Evolutionary conservation across 108 stramenopile species (phyloP).

Genomic region (Pseudonitzschia multistriata): DNA sequence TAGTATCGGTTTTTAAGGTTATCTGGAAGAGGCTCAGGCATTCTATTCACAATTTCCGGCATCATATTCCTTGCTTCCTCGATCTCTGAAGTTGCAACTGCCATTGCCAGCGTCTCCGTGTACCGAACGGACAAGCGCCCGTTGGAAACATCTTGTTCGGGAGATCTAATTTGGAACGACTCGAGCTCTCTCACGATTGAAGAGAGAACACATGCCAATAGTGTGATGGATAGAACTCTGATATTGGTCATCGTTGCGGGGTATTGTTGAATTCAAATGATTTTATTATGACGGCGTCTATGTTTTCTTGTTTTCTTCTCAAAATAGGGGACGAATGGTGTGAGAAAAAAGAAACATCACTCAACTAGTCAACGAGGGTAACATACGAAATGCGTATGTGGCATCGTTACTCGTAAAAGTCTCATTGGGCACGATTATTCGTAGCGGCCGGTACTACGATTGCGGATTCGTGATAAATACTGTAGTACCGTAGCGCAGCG

Average conservation of each 20-base stretch:
- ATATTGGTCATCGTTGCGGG: background rate
- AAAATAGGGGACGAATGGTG: too few relatives aligned
- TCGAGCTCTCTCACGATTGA: background rate
- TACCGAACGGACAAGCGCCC: background rate
- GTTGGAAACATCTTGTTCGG: background rate
- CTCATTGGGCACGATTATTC: too few relatives aligned
- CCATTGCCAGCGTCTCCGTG: background rate
- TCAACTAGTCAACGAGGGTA: too few relatives aligned
- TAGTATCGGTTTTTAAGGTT: conserved; percentile 65
- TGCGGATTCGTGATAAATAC: too few relatives aligned
- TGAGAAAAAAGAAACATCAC: too few relatives aligned
- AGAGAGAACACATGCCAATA: background rate
- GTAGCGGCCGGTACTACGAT: too few relatives aligned
- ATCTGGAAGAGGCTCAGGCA: conserved; percentile 63
- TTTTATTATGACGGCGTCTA: too few relatives aligned
- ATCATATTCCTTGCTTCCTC: conserved; percentile 41
- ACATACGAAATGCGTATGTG: too few relatives aligned
- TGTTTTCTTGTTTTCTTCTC: too few relatives aligned
- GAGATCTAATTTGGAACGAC: background rate
- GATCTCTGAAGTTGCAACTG: background rate
- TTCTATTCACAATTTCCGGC: conserved; percentile 38
- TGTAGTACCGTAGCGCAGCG: too few relatives aligned
- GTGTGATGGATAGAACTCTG: background rate
- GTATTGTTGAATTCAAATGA: too few relatives aligned
- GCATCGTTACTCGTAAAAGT: too few relatives aligned